phyloP scores from a whole-genome alignment of 2,329 filamentous ascomycete genomes.

The Fusarium incarnatum region DNA sequence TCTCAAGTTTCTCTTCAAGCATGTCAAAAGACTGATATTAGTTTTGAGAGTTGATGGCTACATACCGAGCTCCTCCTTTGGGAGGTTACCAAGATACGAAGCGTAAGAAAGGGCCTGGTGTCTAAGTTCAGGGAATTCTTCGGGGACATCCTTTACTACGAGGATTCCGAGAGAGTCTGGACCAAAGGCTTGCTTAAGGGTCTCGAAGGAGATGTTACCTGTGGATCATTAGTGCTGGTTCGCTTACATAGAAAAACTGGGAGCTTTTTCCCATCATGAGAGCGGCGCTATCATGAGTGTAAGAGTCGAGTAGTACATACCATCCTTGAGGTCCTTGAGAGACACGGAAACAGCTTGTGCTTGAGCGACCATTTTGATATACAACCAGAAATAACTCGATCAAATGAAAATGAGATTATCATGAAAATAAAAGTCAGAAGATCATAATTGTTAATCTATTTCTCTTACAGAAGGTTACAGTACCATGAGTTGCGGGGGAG shows the following conservation, averaged over 20 bases:
- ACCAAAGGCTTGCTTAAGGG: constrained; percentile 84
- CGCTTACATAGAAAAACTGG: neutral
- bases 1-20: constrained; percentile 65
- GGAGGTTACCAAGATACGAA: constrained; percentile 87
- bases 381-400: no score
- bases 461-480: constrained; percentile 7
- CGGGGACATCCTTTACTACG: constrained; percentile 86
- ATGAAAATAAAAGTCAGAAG: neutral
- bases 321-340: constrained; percentile 68
- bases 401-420: neutral
- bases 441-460: neutral
- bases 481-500: constrained; percentile 35
- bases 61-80: constrained; percentile 76
- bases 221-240: constrained; percentile 16
- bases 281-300: constrained; percentile 25
- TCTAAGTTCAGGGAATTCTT: constrained; percentile 77
- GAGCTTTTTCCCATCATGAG: constrained; percentile 2
- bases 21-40: neutral
- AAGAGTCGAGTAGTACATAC: constrained; percentile 54
- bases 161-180: constrained; percentile 92
- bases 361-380: constrained; percentile 56
- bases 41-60: constrained; percentile 2
- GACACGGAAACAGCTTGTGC: constrained; percentile 71
- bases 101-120: constrained; percentile 83
- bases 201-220: constrained; percentile 76